A percentile compares a stretch with the other conserved stretches of the same genome.
Conservation (phyloP, 192 early-diverging fungal species). For the Gorgonomyces haynaldii region DNA sequence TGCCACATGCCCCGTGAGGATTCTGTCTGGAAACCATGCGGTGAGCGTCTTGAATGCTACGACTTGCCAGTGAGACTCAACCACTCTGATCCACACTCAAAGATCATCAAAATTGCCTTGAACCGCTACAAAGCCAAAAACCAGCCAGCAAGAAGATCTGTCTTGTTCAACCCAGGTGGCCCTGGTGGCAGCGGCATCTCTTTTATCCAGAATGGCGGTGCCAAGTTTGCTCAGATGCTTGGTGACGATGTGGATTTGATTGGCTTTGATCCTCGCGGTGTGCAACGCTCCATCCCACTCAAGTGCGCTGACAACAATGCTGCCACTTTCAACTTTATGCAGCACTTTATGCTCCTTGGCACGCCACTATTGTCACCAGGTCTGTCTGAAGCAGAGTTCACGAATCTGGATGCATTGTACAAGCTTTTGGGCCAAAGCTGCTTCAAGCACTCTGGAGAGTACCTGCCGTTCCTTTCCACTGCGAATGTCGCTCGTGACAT, state of each 20-base stretch:
- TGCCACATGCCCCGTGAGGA: too few species aligned
- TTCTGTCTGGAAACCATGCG: background rate
- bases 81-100: background rate
- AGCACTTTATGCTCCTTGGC: background rate
- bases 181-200: constrained; percentile 20
- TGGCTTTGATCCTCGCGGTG: constrained; percentile 7
- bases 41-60: background rate
- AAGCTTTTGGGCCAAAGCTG: constrained; percentile 3
- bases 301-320: background rate
- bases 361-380: background rate
- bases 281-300: constrained; percentile 12
- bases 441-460: constrained; percentile 1
- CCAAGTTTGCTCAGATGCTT: background rate
- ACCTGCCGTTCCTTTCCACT: constrained; percentile 10
- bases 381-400: background rate
- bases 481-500: constrained; percentile 20
- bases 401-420: background rate
- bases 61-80: background rate
- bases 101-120: background rate
- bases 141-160: constrained; percentile 1
- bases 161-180: constrained; percentile 18
- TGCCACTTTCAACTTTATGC: background rate
- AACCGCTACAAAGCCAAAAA: constrained; percentile 2
- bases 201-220: background rate
- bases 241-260: background rate